phyloP scores from a whole-genome alignment of 805 yeast species.

The Suhomyces kilbournensis region DNA sequence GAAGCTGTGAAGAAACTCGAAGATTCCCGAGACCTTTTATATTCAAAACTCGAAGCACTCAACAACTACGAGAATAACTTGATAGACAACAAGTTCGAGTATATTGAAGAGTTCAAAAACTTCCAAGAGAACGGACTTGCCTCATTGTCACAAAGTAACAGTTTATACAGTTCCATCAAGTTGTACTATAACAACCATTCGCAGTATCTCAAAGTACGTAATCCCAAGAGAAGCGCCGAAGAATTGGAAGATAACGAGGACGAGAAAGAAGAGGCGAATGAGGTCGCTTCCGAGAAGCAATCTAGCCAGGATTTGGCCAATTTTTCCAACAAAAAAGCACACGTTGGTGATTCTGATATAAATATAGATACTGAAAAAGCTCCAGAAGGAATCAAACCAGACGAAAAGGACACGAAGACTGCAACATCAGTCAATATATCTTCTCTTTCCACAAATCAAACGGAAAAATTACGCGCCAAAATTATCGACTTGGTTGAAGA shows the following conservation, averaged over 20 bases:
- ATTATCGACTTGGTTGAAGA: slow-evolving; percentile 48
- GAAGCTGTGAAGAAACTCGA: slow-evolving; percentile 13
- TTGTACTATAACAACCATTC: slow-evolving; percentile 42
- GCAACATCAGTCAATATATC: slow-evolving; percentile 4
- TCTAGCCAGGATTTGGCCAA: slow-evolving; percentile 14
- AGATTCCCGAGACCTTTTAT: slow-evolving; percentile 18
- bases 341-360: neutral
- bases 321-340: slow-evolving; percentile 4
- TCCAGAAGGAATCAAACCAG: neutral
- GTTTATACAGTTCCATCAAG: neutral
- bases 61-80: slow-evolving; percentile 35
- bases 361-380: neutral
- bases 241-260: slow-evolving; percentile 41
- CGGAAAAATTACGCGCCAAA: slow-evolving; percentile 28
- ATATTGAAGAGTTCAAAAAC: slow-evolving; percentile 30
- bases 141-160: neutral
- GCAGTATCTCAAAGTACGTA: slow-evolving; percentile 42
- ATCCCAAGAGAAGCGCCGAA: slow-evolving; percentile 37
- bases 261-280: slow-evolving; percentile 31
- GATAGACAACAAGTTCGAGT: slow-evolving; percentile 33
- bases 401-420: neutral
- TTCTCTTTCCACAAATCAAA: slow-evolving; percentile 8
- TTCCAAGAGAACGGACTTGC: slow-evolving; percentile 21
- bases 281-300: slow-evolving; percentile 12
- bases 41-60: slow-evolving; percentile 18